phyloP scores from a whole-genome alignment of 768 basidiomycete genomes.

The Tephrocybe sp. region DNA sequence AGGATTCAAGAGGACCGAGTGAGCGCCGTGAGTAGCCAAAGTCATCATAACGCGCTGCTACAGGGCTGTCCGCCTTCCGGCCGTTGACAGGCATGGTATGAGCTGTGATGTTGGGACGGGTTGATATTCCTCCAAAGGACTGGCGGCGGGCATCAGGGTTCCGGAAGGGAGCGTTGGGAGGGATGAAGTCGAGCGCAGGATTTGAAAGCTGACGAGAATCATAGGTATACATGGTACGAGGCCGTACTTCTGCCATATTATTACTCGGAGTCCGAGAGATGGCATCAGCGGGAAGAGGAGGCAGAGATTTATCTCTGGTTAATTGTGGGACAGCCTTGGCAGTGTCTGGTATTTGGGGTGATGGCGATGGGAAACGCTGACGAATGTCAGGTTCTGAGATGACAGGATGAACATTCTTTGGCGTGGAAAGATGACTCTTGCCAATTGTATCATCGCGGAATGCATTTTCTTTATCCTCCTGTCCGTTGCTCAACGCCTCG shows the following conservation, averaged over 20 bases:
- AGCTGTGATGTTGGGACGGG: slow-evolving; percentile 48
- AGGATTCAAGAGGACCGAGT: slow-evolving; percentile 41
- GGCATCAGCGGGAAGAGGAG: slow-evolving; percentile 64
- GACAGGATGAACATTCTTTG: slow-evolving; percentile 48
- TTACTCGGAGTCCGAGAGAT: slow-evolving; percentile 34
- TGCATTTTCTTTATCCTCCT: slow-evolving; percentile 42
- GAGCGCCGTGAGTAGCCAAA: slow-evolving; percentile 69
- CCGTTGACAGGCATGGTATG: slow-evolving; percentile 46
- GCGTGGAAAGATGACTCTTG: slow-evolving; percentile 23
- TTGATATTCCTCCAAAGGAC: slow-evolving; percentile 69
- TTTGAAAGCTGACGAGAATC: slow-evolving; percentile 50
- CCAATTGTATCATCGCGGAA: slow-evolving; percentile 30
- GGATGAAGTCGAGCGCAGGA: slow-evolving; percentile 48
- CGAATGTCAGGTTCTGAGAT: slow-evolving; percentile 66
- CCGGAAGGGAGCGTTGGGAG: slow-evolving; percentile 65
- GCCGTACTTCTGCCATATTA: slow-evolving; percentile 42
- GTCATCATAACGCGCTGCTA: slow-evolving; percentile 57
- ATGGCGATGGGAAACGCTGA: slow-evolving; percentile 33
- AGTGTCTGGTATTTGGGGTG: slow-evolving; percentile 23
- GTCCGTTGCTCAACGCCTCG: slow-evolving; percentile 37
- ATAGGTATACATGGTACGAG: slow-evolving; percentile 64
- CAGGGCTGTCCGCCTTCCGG: slow-evolving; percentile 32
- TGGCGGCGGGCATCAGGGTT: slow-evolving; percentile 59
- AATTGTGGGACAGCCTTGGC: slow-evolving; percentile 15
- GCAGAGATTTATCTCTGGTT: slow-evolving; percentile 68